phyloP scores from a whole-genome alignment of 2,329 filamentous ascomycete genomes.

The Orbilia oligospora region DNA sequence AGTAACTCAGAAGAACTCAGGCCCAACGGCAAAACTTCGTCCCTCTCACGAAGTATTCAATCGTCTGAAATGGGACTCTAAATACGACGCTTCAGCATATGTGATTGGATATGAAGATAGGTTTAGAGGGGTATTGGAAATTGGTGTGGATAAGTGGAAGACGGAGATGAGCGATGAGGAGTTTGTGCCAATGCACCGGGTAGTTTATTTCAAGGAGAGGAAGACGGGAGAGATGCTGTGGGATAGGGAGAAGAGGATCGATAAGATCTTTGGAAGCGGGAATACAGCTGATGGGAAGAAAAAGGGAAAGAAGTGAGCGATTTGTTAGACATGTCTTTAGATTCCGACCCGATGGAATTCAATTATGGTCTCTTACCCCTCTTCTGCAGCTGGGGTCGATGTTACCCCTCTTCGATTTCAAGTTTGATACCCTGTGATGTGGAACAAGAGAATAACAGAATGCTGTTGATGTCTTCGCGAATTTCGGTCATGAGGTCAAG shows the following conservation, averaged over 20 bases:
- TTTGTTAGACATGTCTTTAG: no score
- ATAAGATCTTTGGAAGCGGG: conserved; percentile 74
- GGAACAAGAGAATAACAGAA: no score
- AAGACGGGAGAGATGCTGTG: conserved; percentile 72
- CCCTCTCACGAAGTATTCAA: conserved; percentile 74
- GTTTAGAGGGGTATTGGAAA: conserved; percentile 73
- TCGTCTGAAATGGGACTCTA: conserved; percentile 74
- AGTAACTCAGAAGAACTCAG: conserved; percentile 14
- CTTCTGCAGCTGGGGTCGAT: no score
- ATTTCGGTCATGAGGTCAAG: no score
- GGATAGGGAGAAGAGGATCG: conserved; percentile 72
- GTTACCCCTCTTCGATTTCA: no score
- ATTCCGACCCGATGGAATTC: no score
- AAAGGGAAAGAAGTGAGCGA: conserved; percentile 34
- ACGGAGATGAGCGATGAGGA: conserved; percentile 75
- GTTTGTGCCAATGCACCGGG: conserved; percentile 77
- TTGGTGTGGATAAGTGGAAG: conserved; percentile 73
- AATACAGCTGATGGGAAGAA: conserved; percentile 21
- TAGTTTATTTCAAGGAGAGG: conserved; percentile 74
- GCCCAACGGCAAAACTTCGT: conserved; percentile 70
- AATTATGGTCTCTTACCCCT: no score
- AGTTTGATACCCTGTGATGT: no score
- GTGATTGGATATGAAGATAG: conserved; percentile 76
- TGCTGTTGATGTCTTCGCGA: no score
- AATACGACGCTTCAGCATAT: conserved; percentile 71